These are phyloP conservation scores for Sporobolomyces pararoseus DNA, from an alignment of 768 basidiomycete species.

Conservation along the genomic window DNA sequence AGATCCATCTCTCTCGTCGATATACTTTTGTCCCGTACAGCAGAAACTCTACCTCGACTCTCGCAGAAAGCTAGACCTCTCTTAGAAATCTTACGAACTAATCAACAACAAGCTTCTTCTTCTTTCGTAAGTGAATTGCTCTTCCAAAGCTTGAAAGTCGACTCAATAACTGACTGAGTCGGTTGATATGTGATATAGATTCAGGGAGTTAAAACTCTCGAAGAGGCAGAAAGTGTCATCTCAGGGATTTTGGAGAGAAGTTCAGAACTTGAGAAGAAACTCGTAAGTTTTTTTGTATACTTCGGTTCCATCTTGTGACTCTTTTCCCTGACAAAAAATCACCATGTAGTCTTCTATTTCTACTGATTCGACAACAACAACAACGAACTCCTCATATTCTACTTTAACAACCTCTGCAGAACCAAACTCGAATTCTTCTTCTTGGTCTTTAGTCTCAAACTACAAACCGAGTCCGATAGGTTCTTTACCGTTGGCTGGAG, in stretches of 20 bases:
- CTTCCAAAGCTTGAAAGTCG: background rate
- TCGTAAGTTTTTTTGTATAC: background rate
- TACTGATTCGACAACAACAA: no score
- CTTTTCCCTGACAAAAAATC: no score
- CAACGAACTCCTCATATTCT: background rate
- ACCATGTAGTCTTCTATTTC: no score
- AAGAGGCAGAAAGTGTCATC: background rate
- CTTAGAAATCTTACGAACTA: slow-evolving; percentile 15
- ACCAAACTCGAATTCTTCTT: background rate
- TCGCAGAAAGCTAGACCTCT: slow-evolving; percentile 3
- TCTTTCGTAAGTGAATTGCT: background rate
- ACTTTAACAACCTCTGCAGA: background rate
- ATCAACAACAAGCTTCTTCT: background rate
- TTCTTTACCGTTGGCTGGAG: background rate
- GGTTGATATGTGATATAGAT: background rate
- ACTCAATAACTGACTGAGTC: no score
- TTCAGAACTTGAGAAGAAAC: background rate
- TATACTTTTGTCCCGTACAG: background rate
- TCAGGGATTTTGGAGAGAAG: background rate
- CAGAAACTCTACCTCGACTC: background rate
- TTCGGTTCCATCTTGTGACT: background rate
- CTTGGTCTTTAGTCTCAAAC: background rate
- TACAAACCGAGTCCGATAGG: slow-evolving; percentile 34
- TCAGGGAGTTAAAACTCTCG: background rate
- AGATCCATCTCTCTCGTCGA: slow-evolving; percentile 23